These are phyloP conservation scores for Candida schatavii DNA, from an alignment of 805 yeast genomes.

Conservation along the genomic window DNA sequence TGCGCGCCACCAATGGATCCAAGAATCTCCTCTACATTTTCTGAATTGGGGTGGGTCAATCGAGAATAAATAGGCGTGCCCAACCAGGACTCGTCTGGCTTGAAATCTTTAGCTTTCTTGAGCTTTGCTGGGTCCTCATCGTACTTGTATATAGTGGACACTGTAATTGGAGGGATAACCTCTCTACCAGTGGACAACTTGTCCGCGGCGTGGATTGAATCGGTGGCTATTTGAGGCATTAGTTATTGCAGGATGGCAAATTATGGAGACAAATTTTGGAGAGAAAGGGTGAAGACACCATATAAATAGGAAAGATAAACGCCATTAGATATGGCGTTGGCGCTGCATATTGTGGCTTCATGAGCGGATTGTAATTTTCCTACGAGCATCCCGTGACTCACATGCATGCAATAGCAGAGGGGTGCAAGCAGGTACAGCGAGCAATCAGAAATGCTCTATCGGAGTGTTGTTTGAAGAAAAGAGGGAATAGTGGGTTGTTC, in stretches of 20 bases:
- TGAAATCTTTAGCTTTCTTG: constrained; percentile 34
- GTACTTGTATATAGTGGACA: constrained; percentile 76
- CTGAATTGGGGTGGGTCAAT: constrained; percentile 67
- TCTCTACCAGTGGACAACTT: constrained; percentile 54
- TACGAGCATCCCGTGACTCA: no score
- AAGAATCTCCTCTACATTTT: constrained; percentile 64
- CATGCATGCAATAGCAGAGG: no score
- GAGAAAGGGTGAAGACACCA: background rate
- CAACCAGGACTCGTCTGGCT: constrained; percentile 10
- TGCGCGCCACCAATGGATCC: constrained; percentile 59
- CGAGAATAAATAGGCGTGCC: constrained; percentile 55
- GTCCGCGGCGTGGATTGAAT: constrained; percentile 72
- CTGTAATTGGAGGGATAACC: constrained; percentile 78
- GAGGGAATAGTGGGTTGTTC: no score
- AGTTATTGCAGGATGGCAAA: background rate
- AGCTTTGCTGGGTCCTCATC: constrained; percentile 56
- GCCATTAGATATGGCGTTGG: no score
- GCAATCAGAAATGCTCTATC: no score
- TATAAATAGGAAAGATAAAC: no score
- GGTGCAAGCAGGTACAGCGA: no score
- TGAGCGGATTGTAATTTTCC: no score
- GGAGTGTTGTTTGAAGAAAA: no score
- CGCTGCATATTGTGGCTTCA: no score
- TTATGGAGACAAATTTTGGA: background rate
- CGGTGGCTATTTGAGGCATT: constrained; percentile 52